Evolutionary conservation across 2,329 filamentous ascomycete species (phyloP).

Genomic region (Celoporthe dispersa): DNA sequence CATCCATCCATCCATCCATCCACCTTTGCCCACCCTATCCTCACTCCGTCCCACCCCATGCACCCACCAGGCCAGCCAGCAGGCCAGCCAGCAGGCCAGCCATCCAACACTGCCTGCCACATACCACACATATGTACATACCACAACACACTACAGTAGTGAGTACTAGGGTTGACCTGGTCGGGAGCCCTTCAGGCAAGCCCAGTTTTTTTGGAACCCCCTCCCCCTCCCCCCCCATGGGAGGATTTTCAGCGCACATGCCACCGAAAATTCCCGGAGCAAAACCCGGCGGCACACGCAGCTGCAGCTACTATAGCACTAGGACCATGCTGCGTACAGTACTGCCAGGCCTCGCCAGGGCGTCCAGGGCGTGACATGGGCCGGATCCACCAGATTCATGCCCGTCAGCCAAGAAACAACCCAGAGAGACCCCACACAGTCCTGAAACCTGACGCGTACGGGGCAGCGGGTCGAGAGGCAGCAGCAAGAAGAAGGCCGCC

Average conservation of each 20-base stretch:
- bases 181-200: neutral
- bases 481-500: constrained; percentile 12
- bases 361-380: neutral
- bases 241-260: neutral
- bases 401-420: neutral
- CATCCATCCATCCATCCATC: constrained; percentile 7
- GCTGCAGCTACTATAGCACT: neutral
- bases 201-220: neutral
- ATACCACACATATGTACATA: neutral
- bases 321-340: too few relatives aligned
- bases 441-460: neutral
- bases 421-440: constrained; percentile 2
- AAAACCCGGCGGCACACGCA: neutral
- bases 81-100: too few relatives aligned
- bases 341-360: neutral
- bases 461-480: neutral
- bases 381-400: neutral
- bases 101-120: neutral
- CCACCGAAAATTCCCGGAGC: neutral
- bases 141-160: neutral
- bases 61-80: neutral
- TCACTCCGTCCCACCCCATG: neutral
- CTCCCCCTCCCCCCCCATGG: neutral
- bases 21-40: neutral
- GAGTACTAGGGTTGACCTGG: neutral